Conservation (phyloP, 1,284 basidiomycete genomes). For the Rhodofomes roseus region DNA sequence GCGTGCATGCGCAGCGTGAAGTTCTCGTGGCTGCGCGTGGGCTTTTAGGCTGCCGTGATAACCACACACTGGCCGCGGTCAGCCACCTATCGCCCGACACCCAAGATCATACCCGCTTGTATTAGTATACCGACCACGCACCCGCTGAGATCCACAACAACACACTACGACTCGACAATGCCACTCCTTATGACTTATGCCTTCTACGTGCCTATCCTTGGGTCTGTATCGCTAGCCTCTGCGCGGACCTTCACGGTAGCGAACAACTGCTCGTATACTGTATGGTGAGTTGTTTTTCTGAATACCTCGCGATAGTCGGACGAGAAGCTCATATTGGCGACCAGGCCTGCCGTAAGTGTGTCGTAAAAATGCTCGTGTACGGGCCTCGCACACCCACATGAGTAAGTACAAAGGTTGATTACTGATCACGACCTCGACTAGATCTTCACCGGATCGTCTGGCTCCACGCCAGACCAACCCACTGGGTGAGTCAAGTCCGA, state of each 20-base stretch:
- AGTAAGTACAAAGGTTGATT: background rate
- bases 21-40: background rate
- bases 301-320: background rate
- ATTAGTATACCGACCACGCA: background rate
- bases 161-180: background rate
- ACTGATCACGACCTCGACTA: constrained; percentile 2
- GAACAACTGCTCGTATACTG: constrained; percentile 32
- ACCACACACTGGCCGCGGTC: background rate
- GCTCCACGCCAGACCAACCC: constrained; percentile 22
- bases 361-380: constrained; percentile 7
- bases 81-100: background rate
- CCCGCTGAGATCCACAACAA: background rate
- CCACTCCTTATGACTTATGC: background rate
- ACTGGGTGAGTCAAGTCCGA: constrained; percentile 20
- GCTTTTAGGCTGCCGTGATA: background rate
- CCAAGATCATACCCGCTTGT: background rate
- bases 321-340: background rate
- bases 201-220: background rate
- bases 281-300: constrained; percentile 24
- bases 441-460: constrained; percentile 24
- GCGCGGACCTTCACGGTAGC: constrained; percentile 28
- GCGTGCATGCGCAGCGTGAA: background rate
- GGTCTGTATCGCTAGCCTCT: background rate
- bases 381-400: background rate
- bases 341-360: constrained; percentile 26